phyloP scores from a whole-genome alignment of 495 filamentous ascomycete genomes.

The Trypethelium eluteriae region DNA sequence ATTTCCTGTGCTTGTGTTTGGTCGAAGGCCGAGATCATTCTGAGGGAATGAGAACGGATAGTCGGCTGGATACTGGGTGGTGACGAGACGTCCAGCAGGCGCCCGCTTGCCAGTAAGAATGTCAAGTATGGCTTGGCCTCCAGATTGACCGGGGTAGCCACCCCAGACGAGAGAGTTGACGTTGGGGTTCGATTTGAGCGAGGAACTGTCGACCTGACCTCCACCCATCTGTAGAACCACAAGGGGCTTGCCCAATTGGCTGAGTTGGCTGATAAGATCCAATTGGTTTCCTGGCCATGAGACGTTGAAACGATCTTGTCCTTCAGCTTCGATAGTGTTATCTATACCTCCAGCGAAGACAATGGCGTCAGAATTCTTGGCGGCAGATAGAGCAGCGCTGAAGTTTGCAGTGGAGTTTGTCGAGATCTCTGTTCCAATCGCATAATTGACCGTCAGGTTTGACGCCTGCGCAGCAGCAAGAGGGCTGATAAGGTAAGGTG shows the following conservation, averaged over 20 bases:
- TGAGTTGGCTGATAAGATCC: conserved; percentile 47
- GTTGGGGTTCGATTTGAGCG: conserved; percentile 37
- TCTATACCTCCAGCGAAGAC: conserved; percentile 54
- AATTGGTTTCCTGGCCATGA: conserved; percentile 53
- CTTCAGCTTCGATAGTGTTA: conserved; percentile 49
- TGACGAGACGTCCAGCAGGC: conserved; percentile 50
- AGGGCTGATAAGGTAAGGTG: conserved; percentile 51
- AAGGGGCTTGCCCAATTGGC: conserved; percentile 45
- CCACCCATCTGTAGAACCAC: conserved; percentile 52
- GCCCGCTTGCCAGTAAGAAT: conserved; percentile 47
- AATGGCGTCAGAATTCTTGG: conserved; percentile 46
- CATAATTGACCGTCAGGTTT: conserved; percentile 44
- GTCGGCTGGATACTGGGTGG: conserved; percentile 51
- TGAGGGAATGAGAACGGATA: conserved; percentile 49
- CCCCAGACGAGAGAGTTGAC: conserved; percentile 51
- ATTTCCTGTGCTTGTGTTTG: conserved; percentile 34
- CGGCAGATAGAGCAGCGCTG: conserved; percentile 41
- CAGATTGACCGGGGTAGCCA: conserved; percentile 55
- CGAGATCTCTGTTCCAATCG: conserved; percentile 39
- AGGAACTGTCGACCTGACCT: conserved; percentile 33
- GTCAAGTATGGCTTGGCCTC: conserved; percentile 48
- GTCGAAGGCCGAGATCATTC: conserved; percentile 51
- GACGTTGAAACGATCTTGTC: conserved; percentile 47
- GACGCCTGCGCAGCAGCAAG: conserved; percentile 43
- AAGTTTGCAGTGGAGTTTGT: conserved; percentile 39